These are phyloP conservation scores for Pistacia atlantica DNA, from an alignment of 345 rosid species.

Conservation along the genomic window DNA sequence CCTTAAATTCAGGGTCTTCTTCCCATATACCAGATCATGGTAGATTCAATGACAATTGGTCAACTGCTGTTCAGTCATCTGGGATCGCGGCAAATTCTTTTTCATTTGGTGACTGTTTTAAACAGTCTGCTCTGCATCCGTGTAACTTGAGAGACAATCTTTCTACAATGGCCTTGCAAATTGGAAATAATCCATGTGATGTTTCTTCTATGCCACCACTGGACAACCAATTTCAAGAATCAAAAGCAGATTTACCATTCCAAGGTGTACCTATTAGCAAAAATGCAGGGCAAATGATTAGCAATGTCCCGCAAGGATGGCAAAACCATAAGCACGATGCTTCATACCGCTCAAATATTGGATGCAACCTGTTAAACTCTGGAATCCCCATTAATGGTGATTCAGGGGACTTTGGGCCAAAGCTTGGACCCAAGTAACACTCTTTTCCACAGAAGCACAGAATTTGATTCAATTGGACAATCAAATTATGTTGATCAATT, in stretches of 20 bases:
- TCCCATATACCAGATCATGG: conserved; percentile 40
- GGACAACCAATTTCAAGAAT: conserved; percentile 29
- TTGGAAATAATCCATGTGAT: conserved; percentile 35
- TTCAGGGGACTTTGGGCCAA: conserved; percentile 26
- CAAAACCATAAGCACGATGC: conserved; percentile 34
- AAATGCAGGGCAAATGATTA: conserved; percentile 33
- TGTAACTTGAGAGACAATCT: conserved; percentile 32
- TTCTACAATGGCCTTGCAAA: conserved; percentile 47
- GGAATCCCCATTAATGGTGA: conserved; percentile 33
- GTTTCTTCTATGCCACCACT: conserved; percentile 37
- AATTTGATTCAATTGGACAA: conserved; percentile 43
- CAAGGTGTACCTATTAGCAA: conserved; percentile 25
- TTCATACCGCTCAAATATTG: conserved; percentile 29
- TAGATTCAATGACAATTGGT: conserved; percentile 55
- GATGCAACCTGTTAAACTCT: conserved; percentile 37
- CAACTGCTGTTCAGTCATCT: conserved; percentile 48
- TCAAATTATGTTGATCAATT: conserved; percentile 36
- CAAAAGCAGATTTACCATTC: conserved; percentile 31
- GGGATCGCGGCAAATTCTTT: conserved; percentile 35
- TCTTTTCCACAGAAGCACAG: conserved; percentile 34
- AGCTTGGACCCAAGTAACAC: conserved; percentile 41
- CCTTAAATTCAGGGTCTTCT: conserved; percentile 34
- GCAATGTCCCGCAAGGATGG: conserved; percentile 44
- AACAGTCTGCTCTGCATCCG: conserved; percentile 33
- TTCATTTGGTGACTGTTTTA: conserved; percentile 24